phyloP scores from a whole-genome alignment of 139 green algal genomes.

The Micromonas commoda region DNA sequence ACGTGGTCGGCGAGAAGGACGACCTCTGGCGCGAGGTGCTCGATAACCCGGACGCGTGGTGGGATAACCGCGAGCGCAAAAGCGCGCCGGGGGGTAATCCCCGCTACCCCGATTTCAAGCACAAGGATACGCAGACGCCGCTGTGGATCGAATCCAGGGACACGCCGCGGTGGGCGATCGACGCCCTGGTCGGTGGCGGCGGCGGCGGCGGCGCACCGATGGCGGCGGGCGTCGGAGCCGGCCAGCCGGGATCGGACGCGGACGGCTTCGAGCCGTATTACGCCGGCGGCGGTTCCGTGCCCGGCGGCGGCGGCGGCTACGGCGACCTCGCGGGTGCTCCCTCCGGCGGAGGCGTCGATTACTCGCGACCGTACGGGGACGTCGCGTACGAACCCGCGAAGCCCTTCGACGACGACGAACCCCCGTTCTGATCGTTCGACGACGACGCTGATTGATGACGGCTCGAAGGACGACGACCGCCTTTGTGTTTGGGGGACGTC shows the following conservation, averaged over 20 bases:
- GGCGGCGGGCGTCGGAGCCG: neutral
- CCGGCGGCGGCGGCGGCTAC: no score
- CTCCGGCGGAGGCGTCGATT: neutral
- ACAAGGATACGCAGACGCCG: slow-evolving; percentile 40
- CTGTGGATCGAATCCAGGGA: slow-evolving; percentile 41
- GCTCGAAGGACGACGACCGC: neutral
- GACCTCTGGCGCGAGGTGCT: slow-evolving; percentile 5
- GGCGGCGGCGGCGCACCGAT: neutral
- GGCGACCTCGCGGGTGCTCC: no score
- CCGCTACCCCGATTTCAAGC: slow-evolving; percentile 48
- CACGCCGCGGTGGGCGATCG: slow-evolving; percentile 17
- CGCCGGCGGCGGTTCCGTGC: no score
- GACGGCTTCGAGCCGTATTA: neutral
- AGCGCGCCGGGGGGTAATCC: slow-evolving; percentile 34
- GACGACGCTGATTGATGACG: neutral
- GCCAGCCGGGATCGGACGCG: no score
- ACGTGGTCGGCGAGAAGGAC: slow-evolving; percentile 4
- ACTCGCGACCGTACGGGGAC: neutral
- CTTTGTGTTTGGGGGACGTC: no score
- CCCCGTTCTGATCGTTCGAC: slow-evolving; percentile 2
- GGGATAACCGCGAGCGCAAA: slow-evolving; percentile 49
- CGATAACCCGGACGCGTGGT: slow-evolving; percentile 31
- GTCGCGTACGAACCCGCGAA: neutral
- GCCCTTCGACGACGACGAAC: neutral
- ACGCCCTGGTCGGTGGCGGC: neutral